Evolutionary conservation across 1,284 basidiomycete genomes (phyloP), one percentile per base, ranked within the genome.

Genomic region (Marasmius sp.): DNA sequence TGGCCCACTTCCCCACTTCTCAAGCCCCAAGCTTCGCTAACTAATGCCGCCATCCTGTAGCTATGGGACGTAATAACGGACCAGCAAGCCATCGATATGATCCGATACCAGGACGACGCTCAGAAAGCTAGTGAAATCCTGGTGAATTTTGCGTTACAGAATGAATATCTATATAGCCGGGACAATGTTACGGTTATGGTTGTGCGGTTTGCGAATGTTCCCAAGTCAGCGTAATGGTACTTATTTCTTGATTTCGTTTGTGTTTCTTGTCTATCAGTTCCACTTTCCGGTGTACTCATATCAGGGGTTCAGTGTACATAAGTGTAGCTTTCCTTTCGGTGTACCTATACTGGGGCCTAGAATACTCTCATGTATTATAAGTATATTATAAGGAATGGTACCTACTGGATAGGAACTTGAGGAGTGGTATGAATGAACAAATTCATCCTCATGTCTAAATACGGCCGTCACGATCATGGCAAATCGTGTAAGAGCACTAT

Each of bases 21-120:
- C 34, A 37, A n/a, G 11, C 9, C 3, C 49, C 38, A 9, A 57
- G 36, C 62, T 66, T 43, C 68, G 58, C 38, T 18, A 38, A n/a
- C 55, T 49, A 27, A 27, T 27, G 27, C 27, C 27, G 2, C 14
- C 27, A 38, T 18, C 34, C 52, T 47, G 12, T 69, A 93, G 92
- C 79, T 95, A 0, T 95, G 93, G 93, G 93, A 95, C 72, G 92
- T 94, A 3, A 83, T 87, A 52, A 85, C 88, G 57, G 93, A 95
- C 73, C 91, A 94, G 72, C 84, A 86, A 54, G 93, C 93, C 0
- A 88, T 93, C 41, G 86, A 94, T 61, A 78, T 93, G 52, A 82
- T 93, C 61, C 81, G 85, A 57, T 70, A 80, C 34, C 76, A 85
- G 18, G 68, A 78, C 27, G 87, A 93, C 69, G 84, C 92, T 3